These are phyloP conservation scores for Lactifluus hygrophoroides DNA, from an alignment of 768 basidiomycete genomes.

Conservation along the genomic window DNA sequence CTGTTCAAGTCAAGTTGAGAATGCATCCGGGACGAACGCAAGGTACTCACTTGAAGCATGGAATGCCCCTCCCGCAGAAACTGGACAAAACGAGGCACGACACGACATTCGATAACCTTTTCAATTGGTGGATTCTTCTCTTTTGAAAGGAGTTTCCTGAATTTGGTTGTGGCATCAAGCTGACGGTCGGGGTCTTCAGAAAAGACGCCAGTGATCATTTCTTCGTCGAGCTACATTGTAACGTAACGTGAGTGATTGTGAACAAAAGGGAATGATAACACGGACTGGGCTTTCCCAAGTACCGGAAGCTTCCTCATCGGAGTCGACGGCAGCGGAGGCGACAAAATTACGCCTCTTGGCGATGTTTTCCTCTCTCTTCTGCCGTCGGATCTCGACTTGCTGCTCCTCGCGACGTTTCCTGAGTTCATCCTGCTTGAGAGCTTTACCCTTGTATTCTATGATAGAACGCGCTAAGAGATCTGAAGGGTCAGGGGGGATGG, in stretches of 20 bases:
- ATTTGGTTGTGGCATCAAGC: constrained; percentile 94
- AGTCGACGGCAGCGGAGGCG: constrained; percentile 64
- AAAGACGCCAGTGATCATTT: constrained; percentile 92
- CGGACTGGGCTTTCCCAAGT: constrained; percentile 73
- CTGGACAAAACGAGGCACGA: constrained; percentile 94
- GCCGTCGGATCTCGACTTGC: constrained; percentile 96
- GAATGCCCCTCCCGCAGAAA: constrained; percentile 75
- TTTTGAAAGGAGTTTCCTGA: constrained; percentile 97
- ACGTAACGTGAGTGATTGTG: constrained; percentile 6
- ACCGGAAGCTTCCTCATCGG: constrained; percentile 79
- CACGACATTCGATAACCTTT: constrained; percentile 93
- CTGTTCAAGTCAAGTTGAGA: constrained; percentile 35
- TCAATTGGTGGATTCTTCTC: constrained; percentile 99
- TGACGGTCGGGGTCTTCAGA: constrained; percentile 87
- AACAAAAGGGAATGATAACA: constrained; percentile 20
- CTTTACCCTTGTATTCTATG: constrained; percentile 86
- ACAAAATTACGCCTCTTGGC: constrained; percentile 95
- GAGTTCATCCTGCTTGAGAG: constrained; percentile 85
- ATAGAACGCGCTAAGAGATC: constrained; percentile 31
- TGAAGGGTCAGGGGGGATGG: not conserved
- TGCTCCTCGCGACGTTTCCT: constrained; percentile 96
- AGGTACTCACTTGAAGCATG: constrained; percentile 70
- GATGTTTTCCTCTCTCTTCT: constrained; percentile 98
- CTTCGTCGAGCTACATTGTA: constrained; percentile 61
- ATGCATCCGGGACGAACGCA: not conserved